These are phyloP conservation scores for Quillaja saponaria DNA, from an alignment of 306 rosid genomes.

Conservation along the genomic window DNA sequence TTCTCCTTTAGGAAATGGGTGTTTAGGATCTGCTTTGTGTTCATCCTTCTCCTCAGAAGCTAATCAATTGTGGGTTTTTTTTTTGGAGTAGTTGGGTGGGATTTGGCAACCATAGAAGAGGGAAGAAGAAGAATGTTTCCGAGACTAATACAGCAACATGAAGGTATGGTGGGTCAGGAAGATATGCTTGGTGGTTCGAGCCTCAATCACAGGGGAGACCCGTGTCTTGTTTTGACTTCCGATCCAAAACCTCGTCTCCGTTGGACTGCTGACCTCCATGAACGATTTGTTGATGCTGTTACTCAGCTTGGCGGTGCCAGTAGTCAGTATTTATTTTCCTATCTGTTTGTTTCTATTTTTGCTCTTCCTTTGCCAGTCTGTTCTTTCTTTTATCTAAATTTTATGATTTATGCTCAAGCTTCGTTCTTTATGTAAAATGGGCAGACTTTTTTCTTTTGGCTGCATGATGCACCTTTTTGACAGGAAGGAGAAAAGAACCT, in stretches of 20 bases:
- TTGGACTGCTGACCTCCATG: conserved; percentile 97
- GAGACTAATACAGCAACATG: conserved; percentile 61
- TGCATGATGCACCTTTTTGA: background rate
- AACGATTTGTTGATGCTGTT: conserved; percentile 91
- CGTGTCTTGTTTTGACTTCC: conserved; percentile 88
- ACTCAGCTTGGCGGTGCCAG: conserved; percentile 93
- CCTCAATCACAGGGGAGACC: conserved; percentile 60
- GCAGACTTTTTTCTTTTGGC: background rate
- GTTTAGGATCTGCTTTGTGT: conserved; percentile 7
- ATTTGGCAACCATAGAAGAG: conserved; percentile 11
- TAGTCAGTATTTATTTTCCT: conserved; percentile 45
- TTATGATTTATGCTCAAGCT: background rate
- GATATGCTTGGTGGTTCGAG: conserved; percentile 53
- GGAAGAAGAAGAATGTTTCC: conserved; percentile 61
- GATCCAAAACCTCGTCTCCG: conserved; percentile 99
- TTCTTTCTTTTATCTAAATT: background rate
- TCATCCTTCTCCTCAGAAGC: background rate
- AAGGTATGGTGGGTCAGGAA: conserved; percentile 50
- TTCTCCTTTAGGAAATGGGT: conserved; percentile 23
- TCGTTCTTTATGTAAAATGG: background rate
- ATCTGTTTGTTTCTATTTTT: background rate
- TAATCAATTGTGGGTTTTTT: background rate
- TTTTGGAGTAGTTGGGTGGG: background rate
- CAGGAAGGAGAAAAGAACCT: background rate
- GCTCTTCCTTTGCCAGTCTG: background rate